Evolutionary conservation across 768 basidiomycete species (phyloP).

Genomic region (Fibroporia radiculosa): DNA sequence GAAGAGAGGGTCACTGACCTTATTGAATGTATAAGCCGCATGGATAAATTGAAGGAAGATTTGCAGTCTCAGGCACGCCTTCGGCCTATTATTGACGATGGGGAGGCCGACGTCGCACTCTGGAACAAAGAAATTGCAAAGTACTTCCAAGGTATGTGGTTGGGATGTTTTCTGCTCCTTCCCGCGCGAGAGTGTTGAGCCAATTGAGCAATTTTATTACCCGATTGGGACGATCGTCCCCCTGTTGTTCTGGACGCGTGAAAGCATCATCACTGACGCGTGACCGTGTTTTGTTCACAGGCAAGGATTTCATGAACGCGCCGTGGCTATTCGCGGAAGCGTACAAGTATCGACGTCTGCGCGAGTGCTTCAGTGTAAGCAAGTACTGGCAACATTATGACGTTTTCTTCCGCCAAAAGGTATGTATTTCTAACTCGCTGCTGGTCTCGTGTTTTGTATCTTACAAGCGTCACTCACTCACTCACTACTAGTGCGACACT

Average conservation of each 20-base stretch:
- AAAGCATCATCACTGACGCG: background rate
- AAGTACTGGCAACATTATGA: conserved; percentile 89
- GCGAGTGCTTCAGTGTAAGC: conserved; percentile 89
- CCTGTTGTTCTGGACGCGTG: background rate
- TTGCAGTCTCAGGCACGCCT: conserved; percentile 78
- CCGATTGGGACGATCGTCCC: background rate
- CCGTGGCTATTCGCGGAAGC: conserved; percentile 97
- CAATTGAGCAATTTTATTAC: background rate
- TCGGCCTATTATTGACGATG: conserved; percentile 84
- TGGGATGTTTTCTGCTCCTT: background rate
- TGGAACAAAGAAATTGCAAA: conserved; percentile 98
- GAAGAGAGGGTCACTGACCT: conserved; percentile 86
- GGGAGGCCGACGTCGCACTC: conserved; percentile 84
- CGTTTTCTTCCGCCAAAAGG: conserved; percentile 93
- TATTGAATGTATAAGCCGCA: conserved; percentile 76
- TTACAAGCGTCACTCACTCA: background rate
- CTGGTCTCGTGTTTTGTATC: background rate
- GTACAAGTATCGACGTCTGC: conserved; percentile 85
- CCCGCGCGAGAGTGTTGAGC: background rate
- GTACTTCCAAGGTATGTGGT: conserved; percentile 70
- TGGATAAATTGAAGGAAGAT: conserved; percentile 86
- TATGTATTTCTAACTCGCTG: conserved; percentile 14
- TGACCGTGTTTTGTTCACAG: conserved; percentile 25
- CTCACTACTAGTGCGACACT: conserved; percentile 66
- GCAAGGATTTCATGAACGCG: conserved; percentile 91